Base-by-base conservation (phyloP, 2,329 filamentous ascomycete species). In the Onygenales sp. region DNA sequence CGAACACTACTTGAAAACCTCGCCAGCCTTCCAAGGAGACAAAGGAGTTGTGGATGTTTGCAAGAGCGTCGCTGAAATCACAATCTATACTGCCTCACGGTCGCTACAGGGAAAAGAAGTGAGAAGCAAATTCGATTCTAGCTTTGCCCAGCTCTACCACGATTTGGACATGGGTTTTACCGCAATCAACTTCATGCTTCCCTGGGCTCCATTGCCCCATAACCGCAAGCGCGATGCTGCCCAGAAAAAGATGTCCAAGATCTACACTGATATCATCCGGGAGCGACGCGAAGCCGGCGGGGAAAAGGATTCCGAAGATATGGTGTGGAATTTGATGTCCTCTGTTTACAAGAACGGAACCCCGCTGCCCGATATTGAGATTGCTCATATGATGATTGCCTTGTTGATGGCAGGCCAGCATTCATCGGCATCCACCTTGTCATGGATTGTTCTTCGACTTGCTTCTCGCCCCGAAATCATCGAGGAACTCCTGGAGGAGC, bases 351-450 rank as follows among this genome's bases (percentile, higher is more conserved):
- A 94, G 76, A 82, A 92, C 61, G 89, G 89, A 61, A 83, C 76
- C 41, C 77, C 77, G 5, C 78, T 94, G n/a, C 86, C 89, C 13
- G 89, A 95, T 65, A 79, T 86, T 63, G 89, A 95, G 70, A 81
- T 94, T 55, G 89, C 89, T 21, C 86, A 93, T 72, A 92, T 95
- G 81, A 92, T 95, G 87, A 95, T 95, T 70, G 89, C 89, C 5
- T 79, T 95, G 21, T 82, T 95, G 57, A 94, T 95, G 89, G 89
- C 88, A 55, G 89, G 89, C 53, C 89, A 95, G 68, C 89, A 95
- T 75, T 92, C 87, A 2, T 92, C 88, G 2, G 89, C 89, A 3
- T 89, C 88, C 17, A 91, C 87, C 41, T 85, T 83, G 63, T 82
- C 88, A 41, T 95, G 89, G 88, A 90, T 94, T 63, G 79, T 93